Conservation (phyloP, 495 filamentous ascomycete genomes). For the Peziza echinospora region DNA sequence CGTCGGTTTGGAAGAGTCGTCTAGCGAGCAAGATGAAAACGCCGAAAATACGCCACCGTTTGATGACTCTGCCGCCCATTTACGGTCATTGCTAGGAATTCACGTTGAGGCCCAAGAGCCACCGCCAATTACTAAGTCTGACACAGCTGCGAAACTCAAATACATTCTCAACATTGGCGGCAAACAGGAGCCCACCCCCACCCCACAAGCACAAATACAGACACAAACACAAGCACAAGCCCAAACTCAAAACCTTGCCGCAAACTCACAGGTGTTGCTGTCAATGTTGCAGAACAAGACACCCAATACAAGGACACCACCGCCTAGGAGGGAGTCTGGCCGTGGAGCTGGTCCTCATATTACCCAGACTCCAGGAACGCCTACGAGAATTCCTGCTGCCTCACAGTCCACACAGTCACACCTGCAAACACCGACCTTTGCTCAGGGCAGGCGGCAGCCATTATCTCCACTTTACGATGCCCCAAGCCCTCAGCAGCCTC, state of each 20-base stretch:
- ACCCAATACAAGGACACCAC: no score
- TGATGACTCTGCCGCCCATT: not conserved
- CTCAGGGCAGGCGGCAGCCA: no score
- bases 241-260: not conserved
- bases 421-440: no score
- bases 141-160: slow-evolving; percentile 11
- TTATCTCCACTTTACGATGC: slow-evolving; percentile 38
- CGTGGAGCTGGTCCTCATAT: no score
- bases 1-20: slow-evolving; percentile 5
- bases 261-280: slow-evolving; percentile 14
- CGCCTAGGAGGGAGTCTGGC: no score
- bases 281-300: slow-evolving; percentile 13
- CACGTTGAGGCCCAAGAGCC: slow-evolving; percentile 4
- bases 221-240: not conserved
- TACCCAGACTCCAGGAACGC: no score
- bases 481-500: slow-evolving; percentile 21
- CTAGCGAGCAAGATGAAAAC: slow-evolving; percentile 8
- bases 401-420: no score
- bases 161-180: slow-evolving; percentile 5
- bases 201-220: not conserved
- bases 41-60: not conserved
- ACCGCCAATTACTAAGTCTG: slow-evolving; percentile 8
- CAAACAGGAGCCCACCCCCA: slow-evolving; percentile 3
- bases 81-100: slow-evolving; percentile 5
- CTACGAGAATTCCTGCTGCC: no score